Base-by-base conservation (phyloP, 75 land plant genomes). In the Chamaecyparis obtusa region DNA sequence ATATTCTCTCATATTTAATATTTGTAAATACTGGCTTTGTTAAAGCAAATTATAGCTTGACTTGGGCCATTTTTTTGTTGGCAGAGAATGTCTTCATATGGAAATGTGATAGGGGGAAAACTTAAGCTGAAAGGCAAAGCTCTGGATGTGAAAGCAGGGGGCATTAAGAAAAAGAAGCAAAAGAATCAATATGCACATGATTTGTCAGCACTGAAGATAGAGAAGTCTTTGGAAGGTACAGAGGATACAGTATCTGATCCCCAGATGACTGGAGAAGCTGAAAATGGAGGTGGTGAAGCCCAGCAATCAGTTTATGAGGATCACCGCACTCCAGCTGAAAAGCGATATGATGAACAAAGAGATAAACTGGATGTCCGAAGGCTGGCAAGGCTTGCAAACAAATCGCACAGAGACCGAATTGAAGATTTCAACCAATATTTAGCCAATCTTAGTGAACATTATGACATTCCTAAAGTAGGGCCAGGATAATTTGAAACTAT, bases 381-480 rank as follows among this genome's bases (percentile, higher is more conserved):
- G 84, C 86, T 95, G 91, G 97, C 97, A 1, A 95, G 93, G 87
- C 86, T 90, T 75, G 93, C 99, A 9, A 89, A 91, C 48, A 97
- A 96, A 86, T 96, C 98, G 16, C 99, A 97, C 87, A 94, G 98
- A 27, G 94, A 96, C 87, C 74, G 96, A 55, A 95, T 97, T 55
- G 92, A 96, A 87, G 98, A 95, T 27, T 96, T 97, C 88, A 97
- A 97, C 82, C 98, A 97, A 87, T 96, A 96, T 85, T 87, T 97
- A 57, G 99, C 99, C 11, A 97, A 95, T 88, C 90, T 97, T 79
- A 97, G 99, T 78, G 99, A 97, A 92, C 98, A 97, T 85, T 96
- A 97, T 87, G 99, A 97, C 85, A 97, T 97, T 84, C 98, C 99
- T 3, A 97, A 97, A 90, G 99, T 97, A 84, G 99, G 99, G 15